Base-by-base conservation (phyloP, 2,329 filamentous ascomycete species). In the Hymenotorrendiella dingleyae region DNA sequence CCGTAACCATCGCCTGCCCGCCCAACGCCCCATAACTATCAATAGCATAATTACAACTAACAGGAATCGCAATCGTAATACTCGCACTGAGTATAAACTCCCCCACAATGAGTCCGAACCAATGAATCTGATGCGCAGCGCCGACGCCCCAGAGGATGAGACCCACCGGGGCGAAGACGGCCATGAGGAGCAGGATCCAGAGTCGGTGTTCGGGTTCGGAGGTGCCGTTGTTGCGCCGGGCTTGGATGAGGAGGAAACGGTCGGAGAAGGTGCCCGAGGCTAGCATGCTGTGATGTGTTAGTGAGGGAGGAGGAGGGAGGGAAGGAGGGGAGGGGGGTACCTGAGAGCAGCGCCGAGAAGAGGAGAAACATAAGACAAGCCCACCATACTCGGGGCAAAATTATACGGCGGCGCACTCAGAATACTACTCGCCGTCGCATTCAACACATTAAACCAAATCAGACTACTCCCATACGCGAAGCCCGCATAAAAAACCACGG, bases 61-160 rank as follows among this genome's bases (percentile, higher is more conserved):
- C 47, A 22, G 67, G 65, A 9, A 70, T 50, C 2, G 68, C 69
- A 28, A 73, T 57, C 2, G 63, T 24, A 24, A n/a, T 24, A 11
- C 16, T 14, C 9, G 21, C n/a, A 9, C 16, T 20, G 14, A 17
- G 10, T 3, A 33, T 9, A 20, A 33, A 33, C 6, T 17, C 16
- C n/a, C 67, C 69, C 23, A 72, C 64, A 3, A 74, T 58, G 5
- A 70, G 56, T 1, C 70, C 72, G 33, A 73, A 55, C 54, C 55
- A 58, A 26, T 73, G 71, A n/a, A 74, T 52, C 4, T 62, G 48
- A 24, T 70, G 63, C 30, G 67, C 68, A 3, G 72, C 69, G 4
- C 72, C 72, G 0, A 74, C 66, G 22, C 73, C 72, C 70, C 71
- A 74, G 1, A 73, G 56, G 28, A 74, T 64, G 4, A 73, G 57